Conservation (phyloP, 2,329 filamentous ascomycete genomes). For the Pleurostoma richardsiae region DNA sequence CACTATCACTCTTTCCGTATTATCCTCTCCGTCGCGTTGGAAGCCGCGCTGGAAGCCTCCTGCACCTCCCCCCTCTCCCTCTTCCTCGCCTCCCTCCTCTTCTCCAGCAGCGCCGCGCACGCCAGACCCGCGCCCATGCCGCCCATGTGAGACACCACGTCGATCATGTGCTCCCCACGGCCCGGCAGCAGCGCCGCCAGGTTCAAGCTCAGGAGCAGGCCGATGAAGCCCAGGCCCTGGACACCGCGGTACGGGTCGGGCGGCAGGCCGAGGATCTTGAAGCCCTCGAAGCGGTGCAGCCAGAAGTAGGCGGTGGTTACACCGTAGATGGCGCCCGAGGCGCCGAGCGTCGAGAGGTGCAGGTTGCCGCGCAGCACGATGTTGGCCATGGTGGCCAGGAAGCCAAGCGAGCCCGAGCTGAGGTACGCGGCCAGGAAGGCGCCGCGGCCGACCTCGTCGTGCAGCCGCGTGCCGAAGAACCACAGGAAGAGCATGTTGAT, state of each 20-base stretch:
- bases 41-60: too few relatives aligned
- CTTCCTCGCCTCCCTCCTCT: constrained; percentile 14
- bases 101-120: constrained; percentile 29
- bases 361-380: constrained; percentile 42
- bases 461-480: constrained; percentile 61
- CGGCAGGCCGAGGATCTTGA: constrained; percentile 53
- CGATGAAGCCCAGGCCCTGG: constrained; percentile 48
- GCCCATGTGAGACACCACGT: constrained; percentile 48
- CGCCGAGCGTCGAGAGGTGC: constrained; percentile 54
- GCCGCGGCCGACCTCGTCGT: constrained; percentile 66
- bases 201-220: constrained; percentile 44
- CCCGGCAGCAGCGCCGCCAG: constrained; percentile 37
- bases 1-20: too few relatives aligned
- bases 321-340: constrained; percentile 60
- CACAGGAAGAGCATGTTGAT: constrained; percentile 63
- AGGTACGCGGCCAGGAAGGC: constrained; percentile 66
- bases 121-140: constrained; percentile 43
- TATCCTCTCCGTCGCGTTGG: too few relatives aligned
- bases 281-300: constrained; percentile 49
- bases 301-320: constrained; percentile 58
- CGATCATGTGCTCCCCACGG: constrained; percentile 33
- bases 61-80: too few relatives aligned
- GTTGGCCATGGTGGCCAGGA: constrained; percentile 50
- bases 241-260: constrained; percentile 47
- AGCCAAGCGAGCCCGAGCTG: constrained; percentile 51